Evolutionary conservation across 495 filamentous ascomycete species (phyloP).

Genomic region (Sordaria brevicollis): DNA sequence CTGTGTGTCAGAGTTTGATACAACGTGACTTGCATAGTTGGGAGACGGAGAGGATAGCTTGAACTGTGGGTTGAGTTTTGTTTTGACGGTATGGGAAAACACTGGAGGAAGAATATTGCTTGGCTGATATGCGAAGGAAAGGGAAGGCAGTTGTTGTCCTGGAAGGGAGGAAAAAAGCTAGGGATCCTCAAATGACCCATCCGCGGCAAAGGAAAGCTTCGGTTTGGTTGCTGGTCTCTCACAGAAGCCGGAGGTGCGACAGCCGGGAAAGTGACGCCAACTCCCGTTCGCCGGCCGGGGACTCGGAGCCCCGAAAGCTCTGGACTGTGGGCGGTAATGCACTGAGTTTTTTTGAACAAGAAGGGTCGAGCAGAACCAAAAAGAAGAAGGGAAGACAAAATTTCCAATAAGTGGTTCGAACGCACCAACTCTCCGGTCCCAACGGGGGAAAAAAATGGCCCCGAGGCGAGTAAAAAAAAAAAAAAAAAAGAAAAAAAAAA

Average conservation of each 20-base stretch:
- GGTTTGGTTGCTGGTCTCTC: too few relatives aligned
- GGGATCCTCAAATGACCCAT: neutral
- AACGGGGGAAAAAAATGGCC: too few relatives aligned
- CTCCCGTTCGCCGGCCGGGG: neutral
- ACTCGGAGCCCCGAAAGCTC: neutral
- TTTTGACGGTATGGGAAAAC: neutral
- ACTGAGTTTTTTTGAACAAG: neutral
- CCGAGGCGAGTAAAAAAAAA: too few relatives aligned
- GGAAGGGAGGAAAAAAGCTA: neutral
- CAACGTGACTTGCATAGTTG: neutral
- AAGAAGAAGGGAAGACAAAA: too few relatives aligned
- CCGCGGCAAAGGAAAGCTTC: neutral
- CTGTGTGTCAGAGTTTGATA: neutral
- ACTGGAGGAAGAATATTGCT: neutral
- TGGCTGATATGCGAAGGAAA: neutral
- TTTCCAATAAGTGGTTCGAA: neutral
- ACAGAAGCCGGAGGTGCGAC: too few relatives aligned
- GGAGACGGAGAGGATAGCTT: neutral
- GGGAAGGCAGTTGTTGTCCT: neutral
- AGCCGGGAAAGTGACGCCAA: neutral
- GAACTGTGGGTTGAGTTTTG: neutral
- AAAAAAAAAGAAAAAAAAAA: fast-evolving
- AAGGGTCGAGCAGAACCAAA: neutral
- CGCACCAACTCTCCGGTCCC: neutral
- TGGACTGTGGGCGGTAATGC: neutral